Evolutionary conservation across 176 grass and related monocot genomes (phyloP).

Genomic region (Rhynchospora pubera): DNA sequence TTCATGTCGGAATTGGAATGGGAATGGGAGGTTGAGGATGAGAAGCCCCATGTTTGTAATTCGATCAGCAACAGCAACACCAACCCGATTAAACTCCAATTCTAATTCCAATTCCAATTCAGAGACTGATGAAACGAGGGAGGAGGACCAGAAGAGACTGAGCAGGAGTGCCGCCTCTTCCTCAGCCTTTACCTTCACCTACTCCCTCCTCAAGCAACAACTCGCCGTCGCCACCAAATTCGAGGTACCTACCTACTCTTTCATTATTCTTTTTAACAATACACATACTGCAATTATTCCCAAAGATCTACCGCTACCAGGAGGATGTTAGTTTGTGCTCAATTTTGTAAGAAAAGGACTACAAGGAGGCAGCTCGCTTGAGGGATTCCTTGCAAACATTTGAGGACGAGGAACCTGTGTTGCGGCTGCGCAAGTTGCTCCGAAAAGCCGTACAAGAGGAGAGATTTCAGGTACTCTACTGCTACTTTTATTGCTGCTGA

Average conservation of each 20-base stretch:
- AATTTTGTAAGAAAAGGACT: conserved; percentile 39
- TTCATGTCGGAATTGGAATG: too few species aligned
- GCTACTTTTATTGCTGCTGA: too few species aligned
- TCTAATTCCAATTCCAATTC: neutral
- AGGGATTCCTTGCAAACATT: conserved; percentile 62
- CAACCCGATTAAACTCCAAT: too few species aligned
- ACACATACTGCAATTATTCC: too few species aligned
- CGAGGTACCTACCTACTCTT: conserved; percentile 27
- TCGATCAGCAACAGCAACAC: too few species aligned
- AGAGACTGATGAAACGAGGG: neutral
- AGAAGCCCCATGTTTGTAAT: too few species aligned
- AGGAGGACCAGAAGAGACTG: conserved; percentile 27
- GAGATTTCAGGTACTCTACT: conserved; percentile 49
- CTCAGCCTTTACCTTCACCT: conserved; percentile 26
- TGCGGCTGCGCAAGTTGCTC: conserved; percentile 46
- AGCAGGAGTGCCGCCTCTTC: conserved; percentile 25
- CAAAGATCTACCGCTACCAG: too few species aligned
- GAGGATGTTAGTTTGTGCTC: too few species aligned
- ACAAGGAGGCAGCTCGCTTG: conserved; percentile 70
- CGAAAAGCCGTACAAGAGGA: conserved; percentile 53
- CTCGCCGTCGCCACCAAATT: conserved; percentile 61
- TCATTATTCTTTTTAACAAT: neutral
- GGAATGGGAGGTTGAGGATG: too few species aligned
- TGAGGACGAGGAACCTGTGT: conserved; percentile 58
- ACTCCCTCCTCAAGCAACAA: conserved; percentile 74